Evolutionary conservation across 2,329 filamentous ascomycete genomes (phyloP), one percentile per base, ranked within the genome.

Genomic region (Pestalotiopsis sp.): DNA sequence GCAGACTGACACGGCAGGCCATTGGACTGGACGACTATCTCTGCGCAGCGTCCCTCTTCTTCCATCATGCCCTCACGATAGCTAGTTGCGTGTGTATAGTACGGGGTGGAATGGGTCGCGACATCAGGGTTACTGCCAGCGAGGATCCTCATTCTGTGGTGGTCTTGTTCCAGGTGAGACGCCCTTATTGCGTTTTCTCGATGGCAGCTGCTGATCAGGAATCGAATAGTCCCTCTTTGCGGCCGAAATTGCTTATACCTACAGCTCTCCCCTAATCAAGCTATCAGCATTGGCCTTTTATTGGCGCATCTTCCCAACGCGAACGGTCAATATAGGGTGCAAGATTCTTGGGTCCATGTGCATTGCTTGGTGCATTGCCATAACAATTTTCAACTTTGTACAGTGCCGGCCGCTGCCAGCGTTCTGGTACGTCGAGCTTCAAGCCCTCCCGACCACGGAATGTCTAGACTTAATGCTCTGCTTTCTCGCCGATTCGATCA

Each of bases 151-250:
- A 41, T 41, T 41, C 39, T 41, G 39, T 41, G 39, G 39, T 41
- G 39, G 39, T 41, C 39, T 41, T 41, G 39, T 41, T 41, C 39
- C 39, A 41, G 39, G 39, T 41, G 39, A 41, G 39, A 41, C 39
- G 13, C 13, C 39, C 11, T 41, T 14, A 9, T 41, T 9, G 39
- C 39, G 9, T 41, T 1, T 41, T 41, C 39, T 41, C 39, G 39
- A 41, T 41, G 39, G 5, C 39, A 41, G 39, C 39, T 41, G 5
- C 39, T 41, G 13, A 41, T 41, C 3, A 11, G 13, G 39, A 41
- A 41, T 41, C 39, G 39, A 41, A 41, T 27, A 62, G 59, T 36
- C 59, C 41, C 68, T 80, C 27, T 79, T 78, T 68, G 74, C 81
- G 20, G 39, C 20, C 23, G 59, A 66, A 62, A n/a, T 68, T n/a